Percentiles rank a stretch among this genome's conserved stretches.
phyloP scores from a whole-genome alignment of 495 filamentous ascomycete species.

The Pyrenula massariospora region DNA sequence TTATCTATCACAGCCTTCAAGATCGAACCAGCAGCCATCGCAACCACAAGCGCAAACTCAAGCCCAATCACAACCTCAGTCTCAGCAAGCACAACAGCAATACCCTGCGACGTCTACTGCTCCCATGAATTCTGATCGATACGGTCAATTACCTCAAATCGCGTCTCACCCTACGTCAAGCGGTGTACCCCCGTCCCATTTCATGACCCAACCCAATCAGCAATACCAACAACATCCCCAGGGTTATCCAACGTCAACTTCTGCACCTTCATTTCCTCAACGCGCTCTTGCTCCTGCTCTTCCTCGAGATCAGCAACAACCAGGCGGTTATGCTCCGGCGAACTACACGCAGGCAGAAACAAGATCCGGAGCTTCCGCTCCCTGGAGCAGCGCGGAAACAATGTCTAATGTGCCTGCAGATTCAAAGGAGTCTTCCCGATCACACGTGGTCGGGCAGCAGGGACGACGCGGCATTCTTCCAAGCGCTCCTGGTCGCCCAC shows the following conservation, averaged over 20 bases:
- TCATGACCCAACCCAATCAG: not conserved
- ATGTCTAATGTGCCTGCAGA: slow-evolving; percentile 17
- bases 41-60: not conserved
- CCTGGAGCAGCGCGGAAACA: not conserved
- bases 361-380: slow-evolving; percentile 2
- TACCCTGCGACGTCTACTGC: not conserved
- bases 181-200: not conserved
- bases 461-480: slow-evolving; percentile 79
- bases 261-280: slow-evolving; percentile 34
- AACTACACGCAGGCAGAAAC: slow-evolving; percentile 14
- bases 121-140: not conserved
- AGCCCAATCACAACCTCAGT: not conserved
- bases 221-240: not conserved
- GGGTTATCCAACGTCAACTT: slow-evolving; percentile 23
- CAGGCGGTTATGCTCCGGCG: slow-evolving; percentile 28
- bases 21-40: not conserved
- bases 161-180: not conserved
- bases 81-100: not conserved
- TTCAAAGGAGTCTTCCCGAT: slow-evolving; percentile 48
- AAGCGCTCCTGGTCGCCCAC: slow-evolving; percentile 71
- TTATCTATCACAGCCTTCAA: not conserved
- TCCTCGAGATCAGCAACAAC: slow-evolving; percentile 27
- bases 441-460: slow-evolving; percentile 87
- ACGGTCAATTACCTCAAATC: not conserved
- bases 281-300: slow-evolving; percentile 26